Evolutionary conservation across 768 basidiomycete species (phyloP), one percentile per base, ranked within the genome.

Genomic region (Tremella yokohamensis): DNA sequence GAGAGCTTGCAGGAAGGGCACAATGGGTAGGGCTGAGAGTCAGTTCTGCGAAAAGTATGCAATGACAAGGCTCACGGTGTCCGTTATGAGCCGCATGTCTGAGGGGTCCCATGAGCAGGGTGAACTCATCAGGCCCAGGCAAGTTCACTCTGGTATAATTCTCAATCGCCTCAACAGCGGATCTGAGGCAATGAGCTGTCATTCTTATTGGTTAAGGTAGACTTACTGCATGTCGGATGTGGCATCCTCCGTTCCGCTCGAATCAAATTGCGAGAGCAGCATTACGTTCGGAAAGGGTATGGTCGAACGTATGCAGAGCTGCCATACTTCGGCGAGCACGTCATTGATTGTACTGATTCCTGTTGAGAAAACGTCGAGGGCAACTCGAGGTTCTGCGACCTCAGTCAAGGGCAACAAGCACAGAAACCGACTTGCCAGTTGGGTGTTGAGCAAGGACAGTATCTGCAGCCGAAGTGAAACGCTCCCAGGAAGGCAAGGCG

Each of bases 91-190:
- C 64, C 19, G 58, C 58, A 40, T 62, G 64, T 18, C 55, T 54
- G 19, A 69, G 54, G 1, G 62, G 64, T 2, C 56, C 49, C 53
- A 63, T n/a, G 18, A 54, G 20, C 4, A 69, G 44, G 15, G 45
- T 37, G 22, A 66, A n/a, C 49, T 69, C 68, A 37, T 63, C 59
- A 24, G 69, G 49, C 3, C 63, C 70, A 2, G 42, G 38, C 20
- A 69, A 60, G 16, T 50, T n/a, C 6, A 65, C 65, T 16, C 62
- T 7, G 8, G 54, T 49, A 39, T 71, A 71, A n/a, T 44, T 49
- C 2, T 40, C 56, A 25, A 71, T 63, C 1, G 24, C 42, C 45
- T 54, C 38, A 2, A 49, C 61, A 18, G 49, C 54, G 8, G 40
- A 45, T 45, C 42, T 45, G 42, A n/a, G n/a, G 4, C 8, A 8